Base-by-base conservation (phyloP, 129 eudicot species). In the Artemisia annua region DNA sequence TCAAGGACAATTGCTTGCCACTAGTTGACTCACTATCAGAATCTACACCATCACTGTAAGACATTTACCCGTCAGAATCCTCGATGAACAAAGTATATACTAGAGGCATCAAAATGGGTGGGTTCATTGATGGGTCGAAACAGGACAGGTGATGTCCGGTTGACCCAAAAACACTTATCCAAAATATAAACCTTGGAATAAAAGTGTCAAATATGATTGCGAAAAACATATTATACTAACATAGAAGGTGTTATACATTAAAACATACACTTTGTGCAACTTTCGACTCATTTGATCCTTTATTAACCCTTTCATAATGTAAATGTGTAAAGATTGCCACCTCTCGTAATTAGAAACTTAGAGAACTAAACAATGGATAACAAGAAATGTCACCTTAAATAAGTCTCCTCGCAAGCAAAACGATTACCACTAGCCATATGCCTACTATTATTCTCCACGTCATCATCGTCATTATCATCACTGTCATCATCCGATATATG, bases 371-470 rank as follows among this genome's bases (percentile, higher is more conserved):
- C 35, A 17, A 30, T 5, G 64, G 14, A 64, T 73, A 44, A 62
- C 20, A 12, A 66, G 24, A 72, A 52, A 18, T 32, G 46, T 51
- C 48, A 92, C 98, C 98, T 89, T 76, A 83, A 62, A 74, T 80
- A 85, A 20, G 76, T 57, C 3, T 91, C 97, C 75, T 85, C 88
- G 44, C 83, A 89, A 61, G 76, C 73, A 81, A 87, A 93, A 63
- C 86, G 84, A 53, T 73, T 75, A 48, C 83, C 85, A 26, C 66
- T 72, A 11, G 62, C 81, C 62, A 84, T 16, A 13, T 61, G 58
- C 58, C 46, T 78, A 30, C 58, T 73, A 48, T 63, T 49, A 66
- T 70, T 74, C 66, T 79, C 80, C 43, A 79, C 65, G 49, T 81
- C 65, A 62, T 43, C 69, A 28, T 61, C 69, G 12, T 70, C 71